Conservation (phyloP, 352 stramenopile genomes). For the Aphanomyces cochlioides region DNA sequence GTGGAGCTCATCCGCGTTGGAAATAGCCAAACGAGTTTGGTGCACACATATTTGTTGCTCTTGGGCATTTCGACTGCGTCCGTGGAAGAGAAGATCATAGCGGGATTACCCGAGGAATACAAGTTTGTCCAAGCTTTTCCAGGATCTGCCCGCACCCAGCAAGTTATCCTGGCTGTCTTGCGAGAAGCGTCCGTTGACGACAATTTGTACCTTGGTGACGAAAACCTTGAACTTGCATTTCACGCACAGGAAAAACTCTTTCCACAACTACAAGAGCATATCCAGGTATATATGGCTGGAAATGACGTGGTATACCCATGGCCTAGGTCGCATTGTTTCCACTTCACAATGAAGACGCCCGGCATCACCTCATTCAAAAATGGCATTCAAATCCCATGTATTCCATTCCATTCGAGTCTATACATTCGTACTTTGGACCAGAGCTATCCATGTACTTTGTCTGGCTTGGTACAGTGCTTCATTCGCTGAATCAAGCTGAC, state of each 20-base stretch:
- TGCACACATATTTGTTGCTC: constrained; percentile 8
- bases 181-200: constrained; percentile 41
- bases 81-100: constrained; percentile 6
- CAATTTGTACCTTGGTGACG: constrained; percentile 39
- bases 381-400: constrained; percentile 42
- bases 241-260: constrained; percentile 44
- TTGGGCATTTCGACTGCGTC: constrained; percentile 3
- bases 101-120: constrained; percentile 32
- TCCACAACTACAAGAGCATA: constrained; percentile 36
- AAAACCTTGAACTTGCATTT: constrained; percentile 36
- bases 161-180: constrained; percentile 52
- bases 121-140: constrained; percentile 46
- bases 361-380: constrained; percentile 41
- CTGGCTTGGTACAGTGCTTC: constrained; percentile 5
- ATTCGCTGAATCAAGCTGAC: background rate
- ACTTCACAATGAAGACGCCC: constrained; percentile 54
- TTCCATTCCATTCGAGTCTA: constrained; percentile 42
- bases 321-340: constrained; percentile 45
- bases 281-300: constrained; percentile 15
- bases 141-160: constrained; percentile 50
- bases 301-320: background rate
- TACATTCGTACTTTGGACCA: constrained; percentile 63
- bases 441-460: constrained; percentile 72
- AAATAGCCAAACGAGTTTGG: background rate
- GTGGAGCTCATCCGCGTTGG: constrained; percentile 7